Conservation (phyloP, 192 early-diverging fungal species). For the Gamsiella multidivaricata region DNA sequence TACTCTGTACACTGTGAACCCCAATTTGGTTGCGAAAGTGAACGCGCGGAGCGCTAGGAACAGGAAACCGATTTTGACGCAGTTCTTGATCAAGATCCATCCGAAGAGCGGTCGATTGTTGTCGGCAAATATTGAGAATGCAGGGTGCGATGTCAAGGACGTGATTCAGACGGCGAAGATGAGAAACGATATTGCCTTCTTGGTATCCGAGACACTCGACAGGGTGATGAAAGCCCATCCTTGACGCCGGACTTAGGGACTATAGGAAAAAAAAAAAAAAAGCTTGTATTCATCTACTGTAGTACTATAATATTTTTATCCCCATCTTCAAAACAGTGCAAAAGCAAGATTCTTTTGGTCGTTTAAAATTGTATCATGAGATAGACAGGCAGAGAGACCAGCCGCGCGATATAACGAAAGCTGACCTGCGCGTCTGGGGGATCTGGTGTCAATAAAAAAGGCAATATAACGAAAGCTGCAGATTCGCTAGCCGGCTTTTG, state of each 20-base stretch:
- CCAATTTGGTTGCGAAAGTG: neutral
- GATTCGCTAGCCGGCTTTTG: no score
- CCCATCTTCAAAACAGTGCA: no score
- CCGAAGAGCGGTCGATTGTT: slow-evolving; percentile 32
- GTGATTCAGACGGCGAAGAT: slow-evolving; percentile 37
- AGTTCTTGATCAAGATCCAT: slow-evolving; percentile 37
- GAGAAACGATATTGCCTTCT: slow-evolving; percentile 43
- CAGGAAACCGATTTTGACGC: slow-evolving; percentile 22
- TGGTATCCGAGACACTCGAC: slow-evolving; percentile 35
- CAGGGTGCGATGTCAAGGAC: slow-evolving; percentile 50
- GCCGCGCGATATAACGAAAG: no score
- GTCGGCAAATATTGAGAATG: slow-evolving; percentile 33
- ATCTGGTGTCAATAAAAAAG: no score
- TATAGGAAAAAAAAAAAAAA: neutral
- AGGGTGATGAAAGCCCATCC: slow-evolving; percentile 37
- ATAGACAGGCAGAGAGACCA: no score
- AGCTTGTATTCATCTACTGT: neutral
- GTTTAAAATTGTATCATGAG: no score
- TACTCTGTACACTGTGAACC: slow-evolving; percentile 10
- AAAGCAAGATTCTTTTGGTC: no score
- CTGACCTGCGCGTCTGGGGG: no score
- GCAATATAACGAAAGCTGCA: no score
- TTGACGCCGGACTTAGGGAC: no score
- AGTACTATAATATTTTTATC: neutral
- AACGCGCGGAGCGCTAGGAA: neutral